Evolutionary conservation across 768 basidiomycete genomes (phyloP).

Genomic region (Cubamyces sp.): DNA sequence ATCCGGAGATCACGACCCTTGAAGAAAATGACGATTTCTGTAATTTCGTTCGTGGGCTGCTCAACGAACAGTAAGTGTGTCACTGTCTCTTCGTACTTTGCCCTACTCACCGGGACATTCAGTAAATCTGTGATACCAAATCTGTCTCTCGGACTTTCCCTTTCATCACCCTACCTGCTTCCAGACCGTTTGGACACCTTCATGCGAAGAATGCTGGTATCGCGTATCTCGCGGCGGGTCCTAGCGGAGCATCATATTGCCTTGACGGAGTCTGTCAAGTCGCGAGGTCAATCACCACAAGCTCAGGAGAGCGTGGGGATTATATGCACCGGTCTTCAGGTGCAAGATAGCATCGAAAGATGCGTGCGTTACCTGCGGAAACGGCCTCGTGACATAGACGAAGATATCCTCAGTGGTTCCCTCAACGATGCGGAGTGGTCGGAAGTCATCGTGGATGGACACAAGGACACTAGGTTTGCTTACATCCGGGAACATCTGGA

Average conservation of each 20-base stretch:
- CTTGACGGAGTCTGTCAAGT: conserved; percentile 60
- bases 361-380: conserved; percentile 62
- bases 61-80: conserved; percentile 73
- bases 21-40: conserved; percentile 84
- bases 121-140: conserved; percentile 83
- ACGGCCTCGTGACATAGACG: conserved; percentile 49
- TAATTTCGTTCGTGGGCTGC: conserved; percentile 60
- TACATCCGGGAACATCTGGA: conserved; percentile 90
- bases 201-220: conserved; percentile 90
- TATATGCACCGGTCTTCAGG: conserved; percentile 75
- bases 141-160: conserved; percentile 78
- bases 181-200: conserved; percentile 84
- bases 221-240: conserved; percentile 87
- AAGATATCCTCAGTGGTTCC: conserved; percentile 36
- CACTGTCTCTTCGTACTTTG: background rate
- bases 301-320: conserved; percentile 71
- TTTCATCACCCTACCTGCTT: conserved; percentile 78
- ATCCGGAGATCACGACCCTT: conserved; percentile 71
- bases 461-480: conserved; percentile 68
- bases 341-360: conserved; percentile 70
- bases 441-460: conserved; percentile 73
- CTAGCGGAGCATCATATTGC: conserved; percentile 90
- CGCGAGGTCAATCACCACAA: background rate
- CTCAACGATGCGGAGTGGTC: conserved; percentile 50
- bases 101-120: conserved; percentile 19